Base-by-base conservation (phyloP, 1,284 basidiomycete species). In the Apiotrichum porosum region DNA sequence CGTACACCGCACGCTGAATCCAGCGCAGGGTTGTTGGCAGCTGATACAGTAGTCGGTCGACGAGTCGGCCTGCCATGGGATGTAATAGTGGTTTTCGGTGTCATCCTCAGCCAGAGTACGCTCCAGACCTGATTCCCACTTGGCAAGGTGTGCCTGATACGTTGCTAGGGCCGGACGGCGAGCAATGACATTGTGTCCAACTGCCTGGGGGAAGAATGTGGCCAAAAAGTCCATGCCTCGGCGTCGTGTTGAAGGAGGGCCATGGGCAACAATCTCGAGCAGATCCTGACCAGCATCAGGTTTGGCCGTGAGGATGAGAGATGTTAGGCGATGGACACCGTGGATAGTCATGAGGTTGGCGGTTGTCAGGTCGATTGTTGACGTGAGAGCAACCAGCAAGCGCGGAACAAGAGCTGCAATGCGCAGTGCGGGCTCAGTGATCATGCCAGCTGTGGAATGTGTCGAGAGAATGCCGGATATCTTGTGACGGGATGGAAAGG, bases 221-320 rank as follows among this genome's bases (percentile, higher is more conserved):
- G 75, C 66, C 13, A 90, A 70, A 10, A 85, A 68, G 40, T 74
- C 72, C 47, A 83, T 67, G 9, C 83, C 85, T 15, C 51, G 41
- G 41, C 76, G 75, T 33, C 84, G 75, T n/a, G 81, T 76, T 43
- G 66, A 75, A 6, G 78, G 62, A 0, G 80, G 78, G 44, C 83
- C 81, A 61, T 84, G 83, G 3, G 84, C 85, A 18, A 83, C 73
- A 30, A 87, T 77, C 54, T 84, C 80, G 8, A 90, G 75, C 0
- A 86, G 52, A 65, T 88, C 85, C 22, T 81, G 73, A 56, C 83
- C 82, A 1, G 79, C 75, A 61, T 88, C 86, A 0, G 79, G 76
- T 62, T 88, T 88, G 30, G 76, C 71, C 13, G 73, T 72, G 14
- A 81, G 68, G n/a, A 88, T 77, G 18, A 79, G 69, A n/a, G 75